Conservation (phyloP, 1,139 yeast species). For the Candida neerlandica region DNA sequence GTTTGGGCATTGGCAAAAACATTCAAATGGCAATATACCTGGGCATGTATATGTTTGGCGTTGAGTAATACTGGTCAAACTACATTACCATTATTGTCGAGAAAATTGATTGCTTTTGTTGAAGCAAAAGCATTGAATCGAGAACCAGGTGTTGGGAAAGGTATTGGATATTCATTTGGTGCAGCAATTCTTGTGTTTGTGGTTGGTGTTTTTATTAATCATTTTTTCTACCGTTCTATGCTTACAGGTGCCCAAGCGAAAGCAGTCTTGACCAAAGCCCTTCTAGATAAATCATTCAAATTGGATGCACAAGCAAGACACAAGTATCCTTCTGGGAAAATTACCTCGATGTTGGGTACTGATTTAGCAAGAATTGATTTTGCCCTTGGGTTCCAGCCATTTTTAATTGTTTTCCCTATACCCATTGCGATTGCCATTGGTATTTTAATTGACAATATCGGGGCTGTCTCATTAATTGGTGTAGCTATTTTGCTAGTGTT, state of each 20-base stretch:
- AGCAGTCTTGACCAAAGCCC: slow-evolving; percentile 65
- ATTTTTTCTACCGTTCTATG: slow-evolving; percentile 33
- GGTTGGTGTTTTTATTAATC: slow-evolving; percentile 28
- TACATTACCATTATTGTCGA: slow-evolving; percentile 50
- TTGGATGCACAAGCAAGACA: slow-evolving; percentile 63
- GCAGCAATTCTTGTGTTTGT: slow-evolving; percentile 24
- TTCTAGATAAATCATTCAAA: slow-evolving; percentile 65
- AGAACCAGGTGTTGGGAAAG: slow-evolving; percentile 25
- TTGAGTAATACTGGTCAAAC: slow-evolving; percentile 55
- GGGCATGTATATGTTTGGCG: slow-evolving; percentile 40
- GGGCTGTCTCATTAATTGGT: slow-evolving; percentile 40
- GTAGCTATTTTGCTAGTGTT: slow-evolving; percentile 32
- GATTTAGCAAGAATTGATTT: slow-evolving; percentile 41
- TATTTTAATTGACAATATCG: slow-evolving; percentile 35
- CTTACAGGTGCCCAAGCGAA: slow-evolving; percentile 66
- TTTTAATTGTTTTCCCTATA: slow-evolving; percentile 29
- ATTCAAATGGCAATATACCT: slow-evolving; percentile 52
- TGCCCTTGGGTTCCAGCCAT: slow-evolving; percentile 37
- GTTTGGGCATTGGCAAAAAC: slow-evolving; percentile 54
- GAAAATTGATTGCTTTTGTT: slow-evolving; percentile 44
- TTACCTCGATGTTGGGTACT: slow-evolving; percentile 55
- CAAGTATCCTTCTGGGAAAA: slow-evolving; percentile 62
- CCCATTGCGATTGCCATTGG: slow-evolving; percentile 36
- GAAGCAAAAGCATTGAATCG: slow-evolving; percentile 30
- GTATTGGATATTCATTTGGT: slow-evolving; percentile 34